Evolutionary conservation across 2,329 filamentous ascomycete genomes (phyloP).

Genomic region (Hypomyces perniciosus): DNA sequence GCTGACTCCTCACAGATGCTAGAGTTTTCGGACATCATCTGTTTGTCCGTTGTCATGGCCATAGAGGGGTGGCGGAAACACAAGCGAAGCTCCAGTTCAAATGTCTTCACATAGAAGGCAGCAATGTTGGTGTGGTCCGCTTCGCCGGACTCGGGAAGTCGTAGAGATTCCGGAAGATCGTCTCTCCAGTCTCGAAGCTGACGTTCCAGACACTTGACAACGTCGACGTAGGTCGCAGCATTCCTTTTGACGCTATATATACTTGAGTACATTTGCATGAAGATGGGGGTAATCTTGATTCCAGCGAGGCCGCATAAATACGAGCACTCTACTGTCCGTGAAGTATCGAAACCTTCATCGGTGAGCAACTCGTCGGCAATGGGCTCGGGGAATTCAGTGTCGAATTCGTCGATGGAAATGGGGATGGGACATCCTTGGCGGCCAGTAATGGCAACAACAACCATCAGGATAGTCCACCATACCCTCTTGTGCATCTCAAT

Average conservation of each 20-base stretch:
- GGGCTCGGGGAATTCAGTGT: slow-evolving; percentile 67
- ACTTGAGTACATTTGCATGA: slow-evolving; percentile 67
- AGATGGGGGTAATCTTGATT: slow-evolving; percentile 59
- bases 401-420: slow-evolving; percentile 67
- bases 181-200: slow-evolving; percentile 59
- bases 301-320: slow-evolving; percentile 62
- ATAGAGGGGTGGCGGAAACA: slow-evolving; percentile 57
- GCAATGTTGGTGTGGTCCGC: slow-evolving; percentile 42
- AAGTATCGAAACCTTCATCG: slow-evolving; percentile 55
- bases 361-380: slow-evolving; percentile 66
- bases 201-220: slow-evolving; percentile 59
- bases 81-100: slow-evolving; percentile 52
- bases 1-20: slow-evolving; percentile 61
- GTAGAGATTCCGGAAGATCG: slow-evolving; percentile 56
- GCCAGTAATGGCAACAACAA: slow-evolving; percentile 64
- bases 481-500: slow-evolving; percentile 71
- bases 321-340: slow-evolving; percentile 52
- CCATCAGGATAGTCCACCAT: slow-evolving; percentile 66
- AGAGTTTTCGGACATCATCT: slow-evolving; percentile 55
- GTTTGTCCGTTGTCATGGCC: slow-evolving; percentile 47
- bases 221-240: slow-evolving; percentile 55
- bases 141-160: slow-evolving; percentile 36
- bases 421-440: slow-evolving; percentile 74
- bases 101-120: slow-evolving; percentile 49
- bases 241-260: slow-evolving; percentile 67